Percentiles rank a stretch among this genome's conserved stretches.
These are phyloP conservation scores for Kingdonia uniflora DNA, from an alignment of 164 flowering plant genomes.

Conservation along the genomic window DNA sequence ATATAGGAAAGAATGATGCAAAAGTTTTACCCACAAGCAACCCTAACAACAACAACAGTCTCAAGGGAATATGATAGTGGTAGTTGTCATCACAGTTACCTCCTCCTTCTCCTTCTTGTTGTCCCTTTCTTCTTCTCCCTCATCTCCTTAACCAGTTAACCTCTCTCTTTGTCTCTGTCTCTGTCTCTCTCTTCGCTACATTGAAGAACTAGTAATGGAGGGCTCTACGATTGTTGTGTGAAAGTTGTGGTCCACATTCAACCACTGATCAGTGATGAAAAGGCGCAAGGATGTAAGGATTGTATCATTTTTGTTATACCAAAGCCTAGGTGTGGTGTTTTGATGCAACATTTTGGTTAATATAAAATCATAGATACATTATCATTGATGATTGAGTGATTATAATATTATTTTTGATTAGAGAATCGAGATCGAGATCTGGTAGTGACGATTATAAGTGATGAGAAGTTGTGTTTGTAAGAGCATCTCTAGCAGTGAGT, in stretches of 20 bases:
- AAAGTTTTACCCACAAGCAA: slow-evolving; percentile 22
- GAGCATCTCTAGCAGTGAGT: too few species aligned
- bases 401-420: too few species aligned
- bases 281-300: slow-evolving; percentile 84
- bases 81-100: slow-evolving; percentile 17
- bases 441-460: too few species aligned
- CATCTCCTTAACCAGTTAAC: slow-evolving; percentile 1
- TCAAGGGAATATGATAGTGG: slow-evolving; percentile 60
- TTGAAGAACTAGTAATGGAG: slow-evolving; percentile 13
- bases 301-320: slow-evolving; percentile 75
- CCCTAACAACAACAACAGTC: slow-evolving; percentile 2
- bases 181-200: slow-evolving; percentile 4
- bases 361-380: too few species aligned
- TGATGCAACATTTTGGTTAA: background rate
- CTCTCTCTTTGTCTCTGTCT: too few species aligned
- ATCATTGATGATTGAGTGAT: background rate
- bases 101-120: background rate
- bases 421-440: too few species aligned
- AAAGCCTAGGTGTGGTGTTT: slow-evolving; percentile 65
- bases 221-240: slow-evolving; percentile 69
- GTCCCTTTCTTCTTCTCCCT: slow-evolving; percentile 6
- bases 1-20: slow-evolving; percentile 34
- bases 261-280: slow-evolving; percentile 86
- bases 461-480: background rate
- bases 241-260: slow-evolving; percentile 89